Percentiles rank a stretch among this genome's conserved stretches.
Evolutionary conservation across 768 basidiomycete genomes (phyloP).

Genomic region (Leucocoprinus birnbaumii): DNA sequence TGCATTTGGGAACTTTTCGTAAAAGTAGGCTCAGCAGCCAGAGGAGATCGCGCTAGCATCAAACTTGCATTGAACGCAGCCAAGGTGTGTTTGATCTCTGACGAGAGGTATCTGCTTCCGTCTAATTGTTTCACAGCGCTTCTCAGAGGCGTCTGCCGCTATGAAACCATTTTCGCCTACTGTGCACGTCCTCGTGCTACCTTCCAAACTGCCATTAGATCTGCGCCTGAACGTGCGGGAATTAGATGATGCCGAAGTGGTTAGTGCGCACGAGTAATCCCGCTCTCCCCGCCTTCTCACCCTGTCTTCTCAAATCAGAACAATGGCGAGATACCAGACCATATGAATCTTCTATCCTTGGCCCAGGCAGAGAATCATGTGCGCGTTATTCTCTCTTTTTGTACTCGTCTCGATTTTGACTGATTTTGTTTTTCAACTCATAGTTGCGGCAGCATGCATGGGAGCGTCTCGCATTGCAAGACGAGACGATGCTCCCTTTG

Average conservation of each 20-base stretch:
- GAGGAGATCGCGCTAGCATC: constrained; percentile 58
- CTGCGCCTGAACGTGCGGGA: constrained; percentile 65
- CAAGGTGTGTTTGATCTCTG: constrained; percentile 38
- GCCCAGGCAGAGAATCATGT: constrained; percentile 62
- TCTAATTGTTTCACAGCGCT: constrained; percentile 34
- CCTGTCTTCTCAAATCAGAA: constrained; percentile 33
- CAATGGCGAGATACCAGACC: constrained; percentile 56
- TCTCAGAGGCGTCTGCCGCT: constrained; percentile 48
- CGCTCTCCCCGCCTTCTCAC: constrained; percentile 11
- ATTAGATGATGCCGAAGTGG: constrained; percentile 61
- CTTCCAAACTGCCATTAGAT: constrained; percentile 73
- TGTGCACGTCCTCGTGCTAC: constrained; percentile 70
- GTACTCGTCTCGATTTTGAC: constrained; percentile 11
- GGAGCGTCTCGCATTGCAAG: constrained; percentile 42
- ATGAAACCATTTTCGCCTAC: constrained; percentile 68
- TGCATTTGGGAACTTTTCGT: constrained; percentile 82
- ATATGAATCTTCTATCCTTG: constrained; percentile 72
- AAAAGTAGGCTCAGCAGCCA: constrained; percentile 64
- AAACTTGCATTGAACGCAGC: constrained; percentile 57
- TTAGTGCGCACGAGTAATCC: constrained; percentile 27
- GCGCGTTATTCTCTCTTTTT: constrained; percentile 21
- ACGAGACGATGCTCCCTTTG: constrained; percentile 55
- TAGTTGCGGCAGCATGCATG: constrained; percentile 56
- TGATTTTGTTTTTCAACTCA: constrained; percentile 16
- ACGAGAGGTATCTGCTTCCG: background rate